phyloP scores from a whole-genome alignment of 176 grass and related monocot genomes.

The Hordeum vulgare region DNA sequence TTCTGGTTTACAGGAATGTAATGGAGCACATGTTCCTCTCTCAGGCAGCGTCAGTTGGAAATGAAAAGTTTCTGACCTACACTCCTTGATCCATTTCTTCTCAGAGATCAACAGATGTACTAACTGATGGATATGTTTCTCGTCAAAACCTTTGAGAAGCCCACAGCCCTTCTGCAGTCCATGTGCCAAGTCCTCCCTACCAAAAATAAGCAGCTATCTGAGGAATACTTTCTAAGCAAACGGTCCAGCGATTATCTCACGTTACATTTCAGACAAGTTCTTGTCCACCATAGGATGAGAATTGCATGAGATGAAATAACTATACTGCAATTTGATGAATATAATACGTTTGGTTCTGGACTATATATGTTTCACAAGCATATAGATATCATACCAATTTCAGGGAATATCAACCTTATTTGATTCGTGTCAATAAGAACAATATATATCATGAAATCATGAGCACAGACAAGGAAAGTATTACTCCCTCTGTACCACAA shows the following conservation, averaged over 20 bases:
- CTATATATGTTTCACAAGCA: not conserved
- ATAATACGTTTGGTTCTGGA: not conserved
- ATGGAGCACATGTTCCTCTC: conserved; percentile 5
- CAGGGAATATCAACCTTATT: not conserved
- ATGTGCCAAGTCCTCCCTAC: conserved; percentile 26
- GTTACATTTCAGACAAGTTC: not conserved
- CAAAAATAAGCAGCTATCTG: not conserved
- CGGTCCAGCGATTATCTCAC: not conserved
- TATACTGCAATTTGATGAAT: not conserved
- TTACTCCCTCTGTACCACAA: no score
- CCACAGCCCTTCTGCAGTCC: conserved; percentile 23
- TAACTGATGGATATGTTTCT: conserved; percentile 7
- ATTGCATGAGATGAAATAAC: not conserved
- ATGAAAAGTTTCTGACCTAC: conserved; percentile 25
- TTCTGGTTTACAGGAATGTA: not conserved
- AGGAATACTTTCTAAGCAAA: not conserved
- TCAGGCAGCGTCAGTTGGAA: conserved; percentile 25
- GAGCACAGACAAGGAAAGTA: not conserved
- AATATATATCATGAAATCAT: not conserved
- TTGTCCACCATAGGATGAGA: not conserved
- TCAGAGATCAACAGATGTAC: conserved; percentile 33
- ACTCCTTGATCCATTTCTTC: conserved; percentile 44
- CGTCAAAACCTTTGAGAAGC: conserved; percentile 22
- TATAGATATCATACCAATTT: not conserved
- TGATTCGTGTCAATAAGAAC: not conserved